Percentiles rank a stretch among this genome's conserved stretches.
Evolutionary conservation across 768 basidiomycete species (phyloP).

Genomic region (Calocybe gangraenosa): DNA sequence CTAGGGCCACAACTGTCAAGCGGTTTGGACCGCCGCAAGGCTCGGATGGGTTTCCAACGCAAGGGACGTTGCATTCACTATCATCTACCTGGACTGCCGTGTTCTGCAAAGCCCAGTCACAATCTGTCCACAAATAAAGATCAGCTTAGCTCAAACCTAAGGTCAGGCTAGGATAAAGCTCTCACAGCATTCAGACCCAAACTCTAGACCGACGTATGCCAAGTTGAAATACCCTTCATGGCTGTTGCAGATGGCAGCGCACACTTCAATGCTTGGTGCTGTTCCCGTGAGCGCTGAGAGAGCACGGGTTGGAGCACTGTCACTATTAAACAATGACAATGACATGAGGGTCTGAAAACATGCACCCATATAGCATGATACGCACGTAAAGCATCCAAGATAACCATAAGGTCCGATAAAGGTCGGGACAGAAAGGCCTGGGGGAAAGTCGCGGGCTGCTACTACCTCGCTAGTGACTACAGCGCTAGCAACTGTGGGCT

Average conservation of each 20-base stretch:
- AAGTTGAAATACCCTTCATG: constrained; percentile 8
- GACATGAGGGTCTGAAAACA: too few species aligned
- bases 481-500: neutral
- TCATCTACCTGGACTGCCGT: constrained; percentile 12
- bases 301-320: constrained; percentile 3
- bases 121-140: neutral
- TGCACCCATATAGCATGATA: neutral
- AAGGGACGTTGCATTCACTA: constrained; percentile 11
- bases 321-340: too few species aligned
- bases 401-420: constrained; percentile 10
- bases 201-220: constrained; percentile 10
- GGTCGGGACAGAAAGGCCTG: constrained; percentile 10
- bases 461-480: neutral
- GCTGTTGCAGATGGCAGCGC: constrained; percentile 9
- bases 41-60: constrained; percentile 10
- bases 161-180: too few species aligned
- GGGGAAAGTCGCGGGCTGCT: constrained; percentile 7
- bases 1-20: constrained; percentile 7
- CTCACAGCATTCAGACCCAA: constrained; percentile 8
- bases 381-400: constrained; percentile 14
- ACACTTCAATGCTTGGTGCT: constrained; percentile 7
- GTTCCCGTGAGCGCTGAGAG: constrained; percentile 3
- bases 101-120: constrained; percentile 12
- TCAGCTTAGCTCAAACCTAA: too few species aligned
- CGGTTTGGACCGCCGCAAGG: constrained; percentile 8